These are phyloP conservation scores for Amanita polypyramis DNA, from an alignment of 768 basidiomycete species.

Conservation along the genomic window DNA sequence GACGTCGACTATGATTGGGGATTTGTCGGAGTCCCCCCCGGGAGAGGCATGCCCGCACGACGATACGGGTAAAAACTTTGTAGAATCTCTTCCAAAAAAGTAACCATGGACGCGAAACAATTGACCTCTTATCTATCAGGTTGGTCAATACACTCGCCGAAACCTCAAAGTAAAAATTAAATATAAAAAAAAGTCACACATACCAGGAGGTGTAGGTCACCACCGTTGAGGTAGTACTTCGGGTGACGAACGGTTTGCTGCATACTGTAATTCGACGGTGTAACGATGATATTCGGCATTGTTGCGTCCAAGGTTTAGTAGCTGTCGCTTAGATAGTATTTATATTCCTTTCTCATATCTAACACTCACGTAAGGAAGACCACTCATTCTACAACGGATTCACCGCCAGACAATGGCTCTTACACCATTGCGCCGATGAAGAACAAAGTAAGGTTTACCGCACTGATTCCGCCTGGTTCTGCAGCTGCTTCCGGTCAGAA, in stretches of 20 bases:
- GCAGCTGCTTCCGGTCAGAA: no score
- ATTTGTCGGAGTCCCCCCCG: slow-evolving; percentile 19
- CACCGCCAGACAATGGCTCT: background rate
- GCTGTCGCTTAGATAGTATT: background rate
- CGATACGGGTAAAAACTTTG: slow-evolving; percentile 21
- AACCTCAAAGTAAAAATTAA: background rate
- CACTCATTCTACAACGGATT: background rate
- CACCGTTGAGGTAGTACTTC: slow-evolving; percentile 36
- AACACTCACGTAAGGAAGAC: background rate
- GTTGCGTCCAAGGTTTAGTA: background rate
- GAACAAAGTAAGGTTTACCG: background rate
- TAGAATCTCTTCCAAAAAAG: slow-evolving; percentile 44
- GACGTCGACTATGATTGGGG: slow-evolving; percentile 30
- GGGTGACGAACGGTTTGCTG: slow-evolving; percentile 13
- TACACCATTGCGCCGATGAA: no score
- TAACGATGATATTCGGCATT: background rate
- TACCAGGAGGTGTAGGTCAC: slow-evolving; percentile 38
- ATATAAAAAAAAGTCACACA: no score
- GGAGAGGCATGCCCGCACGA: background rate
- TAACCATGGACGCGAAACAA: slow-evolving; percentile 42
- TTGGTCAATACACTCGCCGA: slow-evolving; percentile 3
- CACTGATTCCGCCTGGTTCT: background rate
- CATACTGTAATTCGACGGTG: background rate
- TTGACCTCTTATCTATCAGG: slow-evolving; percentile 29
- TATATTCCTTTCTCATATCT: background rate